These are phyloP conservation scores for Nitzschia inconspicua DNA, from an alignment of 108 stramenopile species.

Conservation along the genomic window DNA sequence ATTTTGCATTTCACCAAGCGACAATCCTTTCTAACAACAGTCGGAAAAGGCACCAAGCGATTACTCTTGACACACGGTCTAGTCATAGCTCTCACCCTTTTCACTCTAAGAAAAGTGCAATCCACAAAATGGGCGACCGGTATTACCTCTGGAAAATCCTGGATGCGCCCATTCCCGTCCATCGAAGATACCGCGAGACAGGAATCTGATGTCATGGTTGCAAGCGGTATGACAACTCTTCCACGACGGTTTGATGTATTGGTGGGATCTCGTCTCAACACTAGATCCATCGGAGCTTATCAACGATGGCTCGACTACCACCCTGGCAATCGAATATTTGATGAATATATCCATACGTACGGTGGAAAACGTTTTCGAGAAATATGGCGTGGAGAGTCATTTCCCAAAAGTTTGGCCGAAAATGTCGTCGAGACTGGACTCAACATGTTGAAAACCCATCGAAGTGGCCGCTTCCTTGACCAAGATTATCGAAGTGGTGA, in stretches of 20 bases:
- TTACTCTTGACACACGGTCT: conserved; percentile 15
- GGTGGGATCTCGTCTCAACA: conserved; percentile 41
- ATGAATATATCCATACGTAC: conserved; percentile 9
- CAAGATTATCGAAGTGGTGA: conserved; percentile 52
- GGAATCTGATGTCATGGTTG: conserved; percentile 7
- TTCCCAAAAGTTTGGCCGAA: conserved; percentile 2
- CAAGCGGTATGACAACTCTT: conserved; percentile 30
- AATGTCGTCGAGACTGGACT: not conserved
- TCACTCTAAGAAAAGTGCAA: too few species aligned
- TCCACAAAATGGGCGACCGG: conserved; percentile 30
- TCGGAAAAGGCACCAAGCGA: conserved; percentile 8
- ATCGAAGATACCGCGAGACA: not conserved
- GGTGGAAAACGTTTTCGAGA: conserved; percentile 19
- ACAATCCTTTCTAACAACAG: not conserved
- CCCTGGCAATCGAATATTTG: conserved; percentile 48
- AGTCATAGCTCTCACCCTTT: conserved; percentile 6
- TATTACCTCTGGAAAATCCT: conserved; percentile 15
- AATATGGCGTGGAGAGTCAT: not conserved
- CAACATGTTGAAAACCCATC: not conserved
- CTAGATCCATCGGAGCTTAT: conserved; percentile 39
- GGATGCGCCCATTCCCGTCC: conserved; percentile 41
- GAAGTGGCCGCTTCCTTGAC: conserved; percentile 36
- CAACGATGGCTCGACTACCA: conserved; percentile 48
- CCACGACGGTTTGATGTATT: conserved; percentile 43
- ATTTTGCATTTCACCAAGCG: not conserved